Evolutionary conservation across 257 asterid genomes (phyloP), one percentile per base, ranked within the genome.

Genomic region (Fraxinus pennsylvanica): DNA sequence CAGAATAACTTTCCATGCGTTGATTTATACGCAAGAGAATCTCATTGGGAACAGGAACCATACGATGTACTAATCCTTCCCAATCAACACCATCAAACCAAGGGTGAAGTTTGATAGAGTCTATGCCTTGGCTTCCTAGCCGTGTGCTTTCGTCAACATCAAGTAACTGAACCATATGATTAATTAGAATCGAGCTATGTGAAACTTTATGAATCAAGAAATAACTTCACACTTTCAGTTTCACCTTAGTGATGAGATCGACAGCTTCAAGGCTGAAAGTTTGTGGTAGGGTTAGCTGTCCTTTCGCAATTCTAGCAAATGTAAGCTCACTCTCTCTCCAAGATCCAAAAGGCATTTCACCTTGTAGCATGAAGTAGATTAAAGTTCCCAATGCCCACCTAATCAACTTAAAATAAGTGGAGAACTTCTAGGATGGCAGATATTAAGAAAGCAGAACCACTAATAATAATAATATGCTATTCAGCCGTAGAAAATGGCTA

Each of bases 301-400:
- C 95, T 84, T 86, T 91, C 22, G 92, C 97, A 63, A 92, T 88
- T 86, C 97, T 87, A 39, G 96, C 95, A 69, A 87, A 91, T n/a
- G 96, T 91, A 79, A 94, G 94, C 85, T 94, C 97, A 79, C 94
- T 92, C 78, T 91, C 97, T 87, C 98, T 89, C 98, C 98, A 92
- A 50, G 96, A 92, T 72, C 97, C 97, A 75, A 92, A 94, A 78
- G 99, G 97, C 97, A 91, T 91, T 89, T 94, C 99, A 75, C 94
- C 97, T 81, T 87, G 88, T 78, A 94, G 91, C 99, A 94, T 90
- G 94, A 91, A 92, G 88, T 90, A 94, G 85, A 94, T 90, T 87
- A 91, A 87, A 74, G 92, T 38, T 7, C 43, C 43, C 43, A 38
- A 38, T 38, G 43, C 43, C 43, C 43, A 38, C 43, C 43, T 38